These are phyloP conservation scores for Talaromyces thailandensis DNA, from an alignment of 495 filamentous ascomycete genomes.

Conservation along the genomic window DNA sequence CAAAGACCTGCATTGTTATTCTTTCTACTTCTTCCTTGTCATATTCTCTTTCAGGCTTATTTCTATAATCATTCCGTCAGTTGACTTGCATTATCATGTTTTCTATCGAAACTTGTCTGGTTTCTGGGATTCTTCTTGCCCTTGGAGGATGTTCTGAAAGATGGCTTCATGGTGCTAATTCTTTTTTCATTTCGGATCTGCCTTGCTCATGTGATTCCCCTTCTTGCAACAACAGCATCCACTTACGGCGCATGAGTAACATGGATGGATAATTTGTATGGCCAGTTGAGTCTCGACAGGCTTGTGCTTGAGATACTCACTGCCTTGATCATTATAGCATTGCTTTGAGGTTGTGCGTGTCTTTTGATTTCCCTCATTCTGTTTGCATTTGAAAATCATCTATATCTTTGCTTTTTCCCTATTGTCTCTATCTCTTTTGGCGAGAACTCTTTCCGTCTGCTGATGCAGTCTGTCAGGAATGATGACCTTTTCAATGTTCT, in stretches of 20 bases:
- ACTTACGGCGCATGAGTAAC: constrained; percentile 9
- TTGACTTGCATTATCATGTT: not conserved
- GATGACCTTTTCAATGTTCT: constrained; percentile 6
- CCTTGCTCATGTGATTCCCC: constrained; percentile 9
- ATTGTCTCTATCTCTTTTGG: not conserved
- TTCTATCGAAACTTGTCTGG: not conserved
- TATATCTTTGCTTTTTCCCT: not conserved
- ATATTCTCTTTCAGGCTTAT: not conserved
- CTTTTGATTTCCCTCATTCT: not conserved
- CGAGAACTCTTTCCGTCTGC: not conserved
- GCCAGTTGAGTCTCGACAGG: not conserved
- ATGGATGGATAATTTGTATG: constrained; percentile 8
- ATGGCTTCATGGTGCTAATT: constrained; percentile 1
- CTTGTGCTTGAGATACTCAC: not conserved
- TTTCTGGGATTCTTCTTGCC: not conserved
- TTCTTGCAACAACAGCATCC: constrained; percentile 8
- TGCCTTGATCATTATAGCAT: constrained; percentile 1
- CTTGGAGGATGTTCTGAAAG: constrained; percentile 8
- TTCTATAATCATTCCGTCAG: not conserved
- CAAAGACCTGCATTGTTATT: constrained; percentile 4
- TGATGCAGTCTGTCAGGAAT: not conserved
- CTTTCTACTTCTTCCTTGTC: not conserved
- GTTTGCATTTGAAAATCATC: not conserved
- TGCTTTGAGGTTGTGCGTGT: not conserved
- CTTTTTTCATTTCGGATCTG: constrained; percentile 6